These are phyloP conservation scores for Mycena metata DNA, from an alignment of 768 basidiomycete genomes.

Conservation along the genomic window DNA sequence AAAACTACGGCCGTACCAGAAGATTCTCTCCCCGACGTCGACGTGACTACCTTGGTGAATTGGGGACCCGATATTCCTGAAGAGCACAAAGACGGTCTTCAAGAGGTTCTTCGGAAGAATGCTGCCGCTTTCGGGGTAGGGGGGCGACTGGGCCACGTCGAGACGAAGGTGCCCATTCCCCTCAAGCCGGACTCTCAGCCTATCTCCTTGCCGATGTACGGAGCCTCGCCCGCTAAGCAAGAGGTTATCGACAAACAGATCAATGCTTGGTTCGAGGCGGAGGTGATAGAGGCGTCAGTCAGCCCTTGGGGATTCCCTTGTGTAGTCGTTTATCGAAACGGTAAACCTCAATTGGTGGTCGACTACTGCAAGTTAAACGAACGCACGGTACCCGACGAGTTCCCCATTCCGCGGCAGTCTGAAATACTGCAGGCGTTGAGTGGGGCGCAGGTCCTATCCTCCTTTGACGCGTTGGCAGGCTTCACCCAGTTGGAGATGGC, in stretches of 20 bases:
- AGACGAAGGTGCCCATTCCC: conserved; percentile 36
- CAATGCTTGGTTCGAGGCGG: background rate
- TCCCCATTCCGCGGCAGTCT: conserved; percentile 44
- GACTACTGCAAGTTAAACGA: background rate
- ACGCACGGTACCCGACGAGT: conserved; percentile 41
- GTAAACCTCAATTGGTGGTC: background rate
- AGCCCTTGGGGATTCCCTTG: background rate
- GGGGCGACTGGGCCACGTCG: conserved; percentile 39
- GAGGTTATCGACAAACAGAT: background rate
- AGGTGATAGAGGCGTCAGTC: background rate
- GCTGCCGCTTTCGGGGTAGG: conserved; percentile 40
- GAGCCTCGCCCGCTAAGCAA: conserved; percentile 39
- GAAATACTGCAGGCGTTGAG: conserved; percentile 43
- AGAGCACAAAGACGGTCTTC: background rate
- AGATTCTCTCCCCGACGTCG: conserved; percentile 15
- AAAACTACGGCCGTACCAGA: conserved; percentile 42
- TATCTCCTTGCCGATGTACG: conserved; percentile 40
- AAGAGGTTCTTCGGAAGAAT: conserved; percentile 24
- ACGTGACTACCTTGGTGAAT: conserved; percentile 35
- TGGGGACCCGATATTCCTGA: conserved; percentile 37
- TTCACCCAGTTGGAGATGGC: conserved; percentile 49
- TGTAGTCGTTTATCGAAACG: background rate
- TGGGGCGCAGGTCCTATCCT: conserved; percentile 41
- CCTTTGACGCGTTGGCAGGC: conserved; percentile 33
- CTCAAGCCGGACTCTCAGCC: conserved; percentile 35